These are phyloP conservation scores for Botrytis sinoallii DNA, from an alignment of 2,329 filamentous ascomycete species.

Conservation along the genomic window DNA sequence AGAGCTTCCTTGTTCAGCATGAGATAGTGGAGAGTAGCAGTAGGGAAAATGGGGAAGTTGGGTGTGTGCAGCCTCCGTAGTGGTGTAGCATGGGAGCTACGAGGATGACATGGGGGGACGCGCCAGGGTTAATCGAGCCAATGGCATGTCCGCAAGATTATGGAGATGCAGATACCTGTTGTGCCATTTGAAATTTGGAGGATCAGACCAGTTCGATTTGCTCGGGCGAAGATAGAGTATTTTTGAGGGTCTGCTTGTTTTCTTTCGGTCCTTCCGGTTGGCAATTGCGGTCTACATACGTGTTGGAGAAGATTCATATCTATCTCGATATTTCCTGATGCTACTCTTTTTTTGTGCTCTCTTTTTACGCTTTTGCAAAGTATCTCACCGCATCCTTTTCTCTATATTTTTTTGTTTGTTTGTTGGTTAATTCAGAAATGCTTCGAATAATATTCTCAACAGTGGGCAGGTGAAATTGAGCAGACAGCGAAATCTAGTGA, in stretches of 20 bases:
- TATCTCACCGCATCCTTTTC: background rate
- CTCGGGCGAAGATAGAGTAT: background rate
- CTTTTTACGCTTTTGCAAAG: slow-evolving; percentile 7
- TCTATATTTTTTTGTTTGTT: background rate
- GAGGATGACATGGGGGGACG: background rate
- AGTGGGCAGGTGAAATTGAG: slow-evolving; percentile 3
- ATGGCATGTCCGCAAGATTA: background rate
- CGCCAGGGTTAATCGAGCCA: background rate
- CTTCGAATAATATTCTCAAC: background rate
- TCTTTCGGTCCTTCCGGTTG: background rate
- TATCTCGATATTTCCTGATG: background rate
- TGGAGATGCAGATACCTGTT: slow-evolving; percentile 3
- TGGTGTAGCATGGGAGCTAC: background rate
- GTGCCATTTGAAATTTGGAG: slow-evolving; percentile 9
- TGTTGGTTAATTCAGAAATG: background rate
- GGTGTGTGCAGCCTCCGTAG: background rate
- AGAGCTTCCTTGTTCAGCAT: background rate
- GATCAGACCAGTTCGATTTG: background rate
- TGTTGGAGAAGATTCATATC: slow-evolving; percentile 4
- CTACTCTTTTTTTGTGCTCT: background rate
- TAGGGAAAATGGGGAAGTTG: background rate
- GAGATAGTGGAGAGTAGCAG: background rate
- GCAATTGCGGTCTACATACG: background rate
- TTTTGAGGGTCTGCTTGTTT: slow-evolving; percentile 5
- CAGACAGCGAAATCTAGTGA: slow-evolving; percentile 1